Percentiles rank a stretch among this genome's conserved stretches.
These are phyloP conservation scores for Dendrobium huoshanense DNA, from an alignment of 106 monocot species.

Conservation along the genomic window DNA sequence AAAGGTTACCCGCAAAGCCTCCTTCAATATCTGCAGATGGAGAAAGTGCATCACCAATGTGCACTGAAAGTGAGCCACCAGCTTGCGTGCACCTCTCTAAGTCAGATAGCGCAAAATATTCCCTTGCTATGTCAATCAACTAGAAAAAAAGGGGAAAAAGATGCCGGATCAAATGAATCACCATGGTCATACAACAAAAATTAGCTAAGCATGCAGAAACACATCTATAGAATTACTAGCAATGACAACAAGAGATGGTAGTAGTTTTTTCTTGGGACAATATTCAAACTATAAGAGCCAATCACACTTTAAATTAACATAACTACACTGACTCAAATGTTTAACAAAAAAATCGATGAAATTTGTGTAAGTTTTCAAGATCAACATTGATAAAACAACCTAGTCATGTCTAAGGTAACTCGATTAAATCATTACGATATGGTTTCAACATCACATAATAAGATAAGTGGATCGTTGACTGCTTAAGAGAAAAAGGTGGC, in stretches of 20 bases:
- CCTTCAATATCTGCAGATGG: constrained; percentile 49
- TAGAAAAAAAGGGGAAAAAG: constrained; percentile 5
- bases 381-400: background rate
- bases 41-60: constrained; percentile 83
- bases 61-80: constrained; percentile 69
- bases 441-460: background rate
- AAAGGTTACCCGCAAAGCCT: constrained; percentile 79
- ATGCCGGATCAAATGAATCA: background rate
- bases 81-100: constrained; percentile 49
- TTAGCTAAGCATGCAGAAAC: background rate
- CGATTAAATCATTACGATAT: background rate
- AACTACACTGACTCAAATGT: background rate
- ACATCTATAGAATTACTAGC: background rate
- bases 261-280: too few relatives aligned
- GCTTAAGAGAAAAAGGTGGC: too few relatives aligned
- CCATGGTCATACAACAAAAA: background rate
- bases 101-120: constrained; percentile 67
- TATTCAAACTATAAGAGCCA: too few relatives aligned
- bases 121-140: constrained; percentile 80
- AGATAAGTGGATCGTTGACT: background rate
- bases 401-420: background rate
- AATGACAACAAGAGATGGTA: background rate
- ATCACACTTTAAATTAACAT: background rate
- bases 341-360: background rate
- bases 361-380: background rate